Percentiles rank a stretch among this genome's conserved stretches.
phyloP scores from a whole-genome alignment of 345 rosid genomes.

The Alliaria petiolata region DNA sequence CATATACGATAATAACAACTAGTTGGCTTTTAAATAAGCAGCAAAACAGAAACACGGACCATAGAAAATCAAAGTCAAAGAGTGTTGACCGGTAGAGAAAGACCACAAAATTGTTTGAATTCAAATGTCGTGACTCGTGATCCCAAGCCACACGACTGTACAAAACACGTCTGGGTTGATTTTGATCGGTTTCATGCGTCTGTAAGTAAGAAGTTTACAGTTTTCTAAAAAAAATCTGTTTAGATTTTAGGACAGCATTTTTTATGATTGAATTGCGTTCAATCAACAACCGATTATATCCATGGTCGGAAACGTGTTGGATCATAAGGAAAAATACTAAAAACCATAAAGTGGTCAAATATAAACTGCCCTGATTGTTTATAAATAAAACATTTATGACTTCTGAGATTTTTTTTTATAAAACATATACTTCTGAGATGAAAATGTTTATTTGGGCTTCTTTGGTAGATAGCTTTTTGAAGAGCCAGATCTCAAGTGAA shows the following conservation, averaged over 20 bases:
- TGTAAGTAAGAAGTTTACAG: not conserved
- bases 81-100: slow-evolving; percentile 17
- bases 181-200: not conserved
- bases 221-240: not conserved
- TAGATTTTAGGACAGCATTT: not conserved
- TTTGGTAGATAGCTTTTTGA: not conserved
- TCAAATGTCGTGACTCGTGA: slow-evolving; percentile 9
- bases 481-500: too few species aligned
- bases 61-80: slow-evolving; percentile 16
- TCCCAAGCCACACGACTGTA: not conserved
- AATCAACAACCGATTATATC: not conserved
- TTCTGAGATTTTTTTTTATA: not conserved
- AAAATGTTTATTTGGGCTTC: not conserved
- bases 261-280: not conserved
- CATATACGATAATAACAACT: too few species aligned
- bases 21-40: not conserved
- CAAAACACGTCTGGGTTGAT: not conserved
- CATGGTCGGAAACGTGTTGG: not conserved
- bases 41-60: too few species aligned
- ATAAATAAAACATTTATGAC: not conserved
- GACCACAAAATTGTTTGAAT: not conserved
- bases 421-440: not conserved
- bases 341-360: not conserved
- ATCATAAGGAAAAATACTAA: not conserved
- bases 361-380: not conserved